phyloP scores from a whole-genome alignment of 345 rosid genomes.

The Euphorbia lathyris region DNA sequence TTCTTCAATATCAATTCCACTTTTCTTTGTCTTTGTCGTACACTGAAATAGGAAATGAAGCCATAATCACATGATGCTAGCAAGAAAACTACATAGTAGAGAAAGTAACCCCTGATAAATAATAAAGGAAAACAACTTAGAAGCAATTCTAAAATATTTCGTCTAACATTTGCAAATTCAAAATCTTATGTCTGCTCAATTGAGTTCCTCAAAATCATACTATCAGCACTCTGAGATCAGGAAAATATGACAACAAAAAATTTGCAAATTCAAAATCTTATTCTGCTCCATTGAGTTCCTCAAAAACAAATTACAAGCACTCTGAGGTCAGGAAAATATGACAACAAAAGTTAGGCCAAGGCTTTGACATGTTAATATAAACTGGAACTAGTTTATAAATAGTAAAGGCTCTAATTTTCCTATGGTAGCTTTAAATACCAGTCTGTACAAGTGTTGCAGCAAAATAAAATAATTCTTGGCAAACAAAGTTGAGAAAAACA shows the following conservation, averaged over 20 bases:
- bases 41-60: conserved; percentile 46
- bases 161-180: background rate
- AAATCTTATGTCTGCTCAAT: background rate
- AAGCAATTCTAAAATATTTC: background rate
- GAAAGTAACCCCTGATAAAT: background rate
- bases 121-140: background rate
- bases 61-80: conserved; percentile 17
- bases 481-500: background rate
- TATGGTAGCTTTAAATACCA: background rate
- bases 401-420: no score
- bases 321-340: background rate
- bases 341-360: background rate
- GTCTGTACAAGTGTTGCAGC: background rate
- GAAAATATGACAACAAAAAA: background rate
- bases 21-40: conserved; percentile 52
- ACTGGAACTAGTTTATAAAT: background rate
- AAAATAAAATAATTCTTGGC: background rate
- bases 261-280: background rate
- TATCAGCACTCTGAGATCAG: background rate
- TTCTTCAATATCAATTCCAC: conserved; percentile 53
- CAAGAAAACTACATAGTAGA: background rate
- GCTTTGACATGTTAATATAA: background rate
- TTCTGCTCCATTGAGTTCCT: background rate
- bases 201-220: background rate
- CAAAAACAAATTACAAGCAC: background rate